These are phyloP conservation scores for Phytophthora melonis DNA, from an alignment of 352 stramenopile species.

Conservation along the genomic window DNA sequence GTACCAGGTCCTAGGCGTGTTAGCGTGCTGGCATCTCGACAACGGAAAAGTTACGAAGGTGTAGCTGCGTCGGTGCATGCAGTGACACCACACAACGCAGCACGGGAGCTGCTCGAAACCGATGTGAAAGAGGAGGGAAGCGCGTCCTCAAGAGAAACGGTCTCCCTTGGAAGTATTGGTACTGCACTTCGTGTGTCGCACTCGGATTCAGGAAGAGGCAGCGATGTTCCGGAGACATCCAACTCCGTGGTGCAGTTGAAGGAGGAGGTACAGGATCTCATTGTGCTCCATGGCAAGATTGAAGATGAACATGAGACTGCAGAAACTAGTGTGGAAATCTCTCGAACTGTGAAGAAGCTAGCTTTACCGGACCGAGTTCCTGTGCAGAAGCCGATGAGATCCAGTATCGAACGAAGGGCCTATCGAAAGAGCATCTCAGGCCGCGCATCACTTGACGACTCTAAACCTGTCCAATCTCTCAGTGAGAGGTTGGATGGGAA, in stretches of 20 bases:
- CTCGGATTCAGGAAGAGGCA: slow-evolving; percentile 4
- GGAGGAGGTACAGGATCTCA: slow-evolving; percentile 12
- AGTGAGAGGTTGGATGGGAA: slow-evolving; percentile 60
- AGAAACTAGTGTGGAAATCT: slow-evolving; percentile 1
- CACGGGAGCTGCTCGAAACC: neutral
- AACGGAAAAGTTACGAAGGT: slow-evolving; percentile 23
- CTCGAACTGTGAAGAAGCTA: slow-evolving; percentile 20
- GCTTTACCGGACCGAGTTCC: slow-evolving; percentile 51
- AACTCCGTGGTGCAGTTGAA: slow-evolving; percentile 1
- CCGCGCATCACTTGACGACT: slow-evolving; percentile 59
- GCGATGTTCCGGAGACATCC: neutral
- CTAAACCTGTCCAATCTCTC: slow-evolving; percentile 45
- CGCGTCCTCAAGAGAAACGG: slow-evolving; percentile 24
- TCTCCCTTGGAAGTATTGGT: slow-evolving; percentile 35
- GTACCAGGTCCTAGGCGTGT: slow-evolving; percentile 32
- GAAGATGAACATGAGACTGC: neutral
- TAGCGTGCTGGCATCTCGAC: slow-evolving; percentile 25
- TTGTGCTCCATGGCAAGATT: neutral
- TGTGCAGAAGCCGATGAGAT: slow-evolving; percentile 28
- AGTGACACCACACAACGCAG: slow-evolving; percentile 11
- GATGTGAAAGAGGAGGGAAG: slow-evolving; percentile 19
- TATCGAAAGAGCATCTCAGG: slow-evolving; percentile 33
- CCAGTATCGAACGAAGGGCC: slow-evolving; percentile 12
- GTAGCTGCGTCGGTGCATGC: neutral
- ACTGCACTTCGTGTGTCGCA: slow-evolving; percentile 26